phyloP scores from a whole-genome alignment of 1,139 yeast genomes.

The Candida neerlandica region DNA sequence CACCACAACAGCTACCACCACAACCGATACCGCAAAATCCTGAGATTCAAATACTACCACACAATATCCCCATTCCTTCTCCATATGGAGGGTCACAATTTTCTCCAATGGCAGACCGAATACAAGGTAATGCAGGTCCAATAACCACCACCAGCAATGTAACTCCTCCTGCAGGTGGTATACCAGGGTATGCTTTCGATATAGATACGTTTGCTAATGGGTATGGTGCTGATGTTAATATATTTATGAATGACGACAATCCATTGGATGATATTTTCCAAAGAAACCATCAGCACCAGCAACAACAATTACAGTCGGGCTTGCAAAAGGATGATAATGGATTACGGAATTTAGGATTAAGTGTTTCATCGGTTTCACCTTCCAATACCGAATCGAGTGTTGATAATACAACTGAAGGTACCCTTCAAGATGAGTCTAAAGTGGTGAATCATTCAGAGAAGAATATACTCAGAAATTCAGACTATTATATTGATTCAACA shows the following conservation, averaged over 20 bases:
- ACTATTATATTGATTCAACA: constrained; percentile 30
- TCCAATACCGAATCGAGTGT: constrained; percentile 37
- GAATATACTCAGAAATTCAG: constrained; percentile 30
- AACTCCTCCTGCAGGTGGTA: neutral
- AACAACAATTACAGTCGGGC: neutral
- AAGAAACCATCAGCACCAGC: constrained; percentile 13
- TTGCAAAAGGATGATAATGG: constrained; percentile 2
- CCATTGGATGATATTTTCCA: constrained; percentile 43
- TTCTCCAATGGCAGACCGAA: constrained; percentile 11
- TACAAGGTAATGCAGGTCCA: neutral
- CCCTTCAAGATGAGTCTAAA: constrained; percentile 15
- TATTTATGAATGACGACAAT: constrained; percentile 40
- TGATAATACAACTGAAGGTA: constrained; percentile 10
- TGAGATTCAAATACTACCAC: neutral
- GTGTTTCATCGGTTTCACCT: constrained; percentile 37
- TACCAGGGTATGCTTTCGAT: neutral
- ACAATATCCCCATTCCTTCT: constrained; percentile 11
- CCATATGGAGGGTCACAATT: constrained; percentile 18
- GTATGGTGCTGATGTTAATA: constrained; percentile 29
- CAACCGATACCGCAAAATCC: neutral
- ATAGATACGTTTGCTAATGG: constrained; percentile 3
- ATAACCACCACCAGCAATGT: neutral
- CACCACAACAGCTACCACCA: constrained; percentile 2
- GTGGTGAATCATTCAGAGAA: constrained; percentile 21
- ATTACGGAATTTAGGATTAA: constrained; percentile 9